Conservation (phyloP, 495 filamentous ascomycete species). For the Penicillium paradoxum region DNA sequence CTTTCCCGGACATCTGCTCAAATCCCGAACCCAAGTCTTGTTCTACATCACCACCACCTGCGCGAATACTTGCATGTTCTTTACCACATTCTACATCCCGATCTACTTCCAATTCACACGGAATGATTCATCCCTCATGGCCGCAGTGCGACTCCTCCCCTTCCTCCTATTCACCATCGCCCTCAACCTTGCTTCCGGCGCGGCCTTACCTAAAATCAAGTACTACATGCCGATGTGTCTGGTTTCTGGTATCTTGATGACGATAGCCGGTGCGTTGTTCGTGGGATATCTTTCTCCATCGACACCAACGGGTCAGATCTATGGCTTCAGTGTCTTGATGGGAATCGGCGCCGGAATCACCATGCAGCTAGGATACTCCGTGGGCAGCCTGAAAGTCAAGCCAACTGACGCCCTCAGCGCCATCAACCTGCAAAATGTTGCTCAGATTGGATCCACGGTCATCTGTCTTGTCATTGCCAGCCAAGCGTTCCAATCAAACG, state of each 20-base stretch:
- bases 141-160: constrained; percentile 37
- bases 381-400: neutral
- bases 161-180: constrained; percentile 18
- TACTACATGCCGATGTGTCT: constrained; percentile 26
- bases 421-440: neutral
- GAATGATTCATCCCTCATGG: constrained; percentile 29
- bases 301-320: constrained; percentile 36
- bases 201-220: neutral
- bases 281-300: neutral
- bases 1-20: constrained; percentile 49
- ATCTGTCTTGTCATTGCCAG: constrained; percentile 6
- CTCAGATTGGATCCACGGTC: constrained; percentile 1
- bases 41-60: constrained; percentile 38
- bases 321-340: constrained; percentile 50
- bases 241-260: constrained; percentile 19
- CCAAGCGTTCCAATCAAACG: neutral
- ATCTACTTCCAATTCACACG: constrained; percentile 46
- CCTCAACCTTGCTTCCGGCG: constrained; percentile 4
- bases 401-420: too few species aligned
- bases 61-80: constrained; percentile 18
- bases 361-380: neutral
- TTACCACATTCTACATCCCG: constrained; percentile 48
- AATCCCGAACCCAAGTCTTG: constrained; percentile 37
- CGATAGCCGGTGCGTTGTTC: neutral
- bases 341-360: constrained; percentile 35